Conservation (phyloP, 306 rosid species). For the Cicer cuneatum region DNA sequence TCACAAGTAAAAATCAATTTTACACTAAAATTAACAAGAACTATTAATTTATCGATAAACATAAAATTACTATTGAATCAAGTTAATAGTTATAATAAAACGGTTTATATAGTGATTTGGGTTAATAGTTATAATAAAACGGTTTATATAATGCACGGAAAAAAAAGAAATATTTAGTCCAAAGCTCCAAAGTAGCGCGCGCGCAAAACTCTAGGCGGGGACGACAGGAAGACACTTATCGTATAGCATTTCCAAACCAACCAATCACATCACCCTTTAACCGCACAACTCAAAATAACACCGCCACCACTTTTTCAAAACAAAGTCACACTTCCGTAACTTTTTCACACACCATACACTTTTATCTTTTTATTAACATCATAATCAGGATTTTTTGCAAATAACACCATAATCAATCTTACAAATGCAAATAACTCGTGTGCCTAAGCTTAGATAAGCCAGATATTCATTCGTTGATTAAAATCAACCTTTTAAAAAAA, state of each 20-base stretch:
- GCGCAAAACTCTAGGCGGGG: slow-evolving; percentile 43
- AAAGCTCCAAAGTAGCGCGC: slow-evolving; percentile 12
- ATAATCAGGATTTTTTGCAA: too few species aligned
- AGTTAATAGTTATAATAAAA: too few species aligned
- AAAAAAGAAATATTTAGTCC: too few species aligned
- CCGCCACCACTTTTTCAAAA: slow-evolving; percentile 34
- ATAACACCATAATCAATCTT: not conserved
- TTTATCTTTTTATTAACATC: not conserved
- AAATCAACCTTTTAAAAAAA: too few species aligned
- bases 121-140: too few species aligned
- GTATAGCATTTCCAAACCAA: slow-evolving; percentile 39
- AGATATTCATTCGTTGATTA: not conserved
- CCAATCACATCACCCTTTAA: slow-evolving; percentile 39
- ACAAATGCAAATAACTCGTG: slow-evolving; percentile 15
- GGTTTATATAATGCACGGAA: too few species aligned
- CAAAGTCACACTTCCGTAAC: not conserved
- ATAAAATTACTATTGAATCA: too few species aligned
- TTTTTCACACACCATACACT: not conserved
- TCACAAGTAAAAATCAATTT: too few species aligned
- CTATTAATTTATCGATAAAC: too few species aligned
- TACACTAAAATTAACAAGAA: too few species aligned
- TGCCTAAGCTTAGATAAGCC: not conserved
- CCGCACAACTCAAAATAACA: slow-evolving; percentile 6
- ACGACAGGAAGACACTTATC: slow-evolving; percentile 39
- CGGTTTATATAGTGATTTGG: too few species aligned